Evolutionary conservation across 2,329 filamentous ascomycete species (phyloP).

Genomic region (Pseudocercospora macadamiae): DNA sequence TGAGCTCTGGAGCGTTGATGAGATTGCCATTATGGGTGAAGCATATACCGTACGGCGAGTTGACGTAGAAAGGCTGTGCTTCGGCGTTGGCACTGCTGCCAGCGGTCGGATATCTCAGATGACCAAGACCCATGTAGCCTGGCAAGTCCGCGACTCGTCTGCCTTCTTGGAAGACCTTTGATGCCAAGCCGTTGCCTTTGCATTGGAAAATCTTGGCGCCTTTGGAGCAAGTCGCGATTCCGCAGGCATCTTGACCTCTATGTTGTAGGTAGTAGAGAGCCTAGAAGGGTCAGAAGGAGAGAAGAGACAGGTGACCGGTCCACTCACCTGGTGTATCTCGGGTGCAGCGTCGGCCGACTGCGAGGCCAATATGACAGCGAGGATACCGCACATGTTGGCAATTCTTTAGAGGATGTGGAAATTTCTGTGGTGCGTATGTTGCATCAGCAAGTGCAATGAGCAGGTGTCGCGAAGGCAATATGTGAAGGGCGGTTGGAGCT

Average conservation of each 20-base stretch:
- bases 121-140: constrained; percentile 83
- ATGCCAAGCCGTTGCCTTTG: constrained; percentile 88
- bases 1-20: constrained; percentile 74
- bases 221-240: constrained; percentile 73
- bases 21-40: constrained; percentile 88
- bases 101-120: constrained; percentile 86
- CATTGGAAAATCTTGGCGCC: constrained; percentile 84
- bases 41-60: constrained; percentile 79
- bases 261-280: constrained; percentile 51
- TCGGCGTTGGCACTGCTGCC: constrained; percentile 83
- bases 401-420: background rate
- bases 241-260: constrained; percentile 84
- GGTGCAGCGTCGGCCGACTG: constrained; percentile 42
- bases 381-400: constrained; percentile 54
- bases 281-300: constrained; percentile 1
- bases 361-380: constrained; percentile 52
- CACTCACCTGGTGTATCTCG: constrained; percentile 39
- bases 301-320: background rate
- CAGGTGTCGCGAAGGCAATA: background rate
- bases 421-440: background rate
- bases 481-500: background rate
- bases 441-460: background rate
- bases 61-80: constrained; percentile 91
- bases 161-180: constrained; percentile 82
- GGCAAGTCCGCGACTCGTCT: constrained; percentile 72